A percentile compares a stretch with the other conserved stretches of the same genome.
phyloP scores from a whole-genome alignment of 1,284 basidiomycete species.

The Psilocybe mexicana region DNA sequence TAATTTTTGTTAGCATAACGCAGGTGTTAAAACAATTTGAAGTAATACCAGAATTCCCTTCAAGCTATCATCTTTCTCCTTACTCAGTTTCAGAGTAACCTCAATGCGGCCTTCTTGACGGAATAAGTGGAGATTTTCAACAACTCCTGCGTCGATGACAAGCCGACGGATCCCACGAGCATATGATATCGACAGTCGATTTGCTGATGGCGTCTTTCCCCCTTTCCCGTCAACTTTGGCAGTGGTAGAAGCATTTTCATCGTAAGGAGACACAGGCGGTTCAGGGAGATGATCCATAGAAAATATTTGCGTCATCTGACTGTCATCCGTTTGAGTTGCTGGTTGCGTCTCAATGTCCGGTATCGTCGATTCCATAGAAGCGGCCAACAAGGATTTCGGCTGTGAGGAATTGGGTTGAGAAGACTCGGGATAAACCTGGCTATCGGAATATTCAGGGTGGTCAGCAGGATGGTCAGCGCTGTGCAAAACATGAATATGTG shows the following conservation, averaged over 20 bases:
- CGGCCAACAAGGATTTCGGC: slow-evolving; percentile 38
- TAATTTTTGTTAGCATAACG: slow-evolving; percentile 10
- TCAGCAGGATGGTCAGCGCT: slow-evolving; percentile 49
- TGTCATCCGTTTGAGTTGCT: slow-evolving; percentile 27
- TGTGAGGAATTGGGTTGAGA: slow-evolving; percentile 25
- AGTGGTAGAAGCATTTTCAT: slow-evolving; percentile 29
- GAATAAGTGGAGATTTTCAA: slow-evolving; percentile 80
- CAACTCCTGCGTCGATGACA: slow-evolving; percentile 86
- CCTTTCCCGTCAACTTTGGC: slow-evolving; percentile 29
- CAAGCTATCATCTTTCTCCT: slow-evolving; percentile 55
- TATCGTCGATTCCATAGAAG: slow-evolving; percentile 50
- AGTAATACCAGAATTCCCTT: slow-evolving; percentile 73
- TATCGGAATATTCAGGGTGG: slow-evolving; percentile 40
- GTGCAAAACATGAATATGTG: slow-evolving; percentile 33
- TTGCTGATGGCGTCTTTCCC: slow-evolving; percentile 58
- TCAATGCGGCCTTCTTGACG: slow-evolving; percentile 86
- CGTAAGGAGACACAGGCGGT: slow-evolving; percentile 47
- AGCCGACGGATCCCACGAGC: slow-evolving; percentile 85
- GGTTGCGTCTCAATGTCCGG: slow-evolving; percentile 44
- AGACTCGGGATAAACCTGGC: slow-evolving; percentile 34
- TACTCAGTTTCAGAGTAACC: slow-evolving; percentile 64
- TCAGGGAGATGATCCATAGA: slow-evolving; percentile 51
- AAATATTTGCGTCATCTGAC: slow-evolving; percentile 18
- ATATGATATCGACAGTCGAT: slow-evolving; percentile 92
- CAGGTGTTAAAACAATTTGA: slow-evolving; percentile 10